These are phyloP conservation scores for Cicer pinnatifidum DNA, from an alignment of 306 rosid species.

Conservation along the genomic window DNA sequence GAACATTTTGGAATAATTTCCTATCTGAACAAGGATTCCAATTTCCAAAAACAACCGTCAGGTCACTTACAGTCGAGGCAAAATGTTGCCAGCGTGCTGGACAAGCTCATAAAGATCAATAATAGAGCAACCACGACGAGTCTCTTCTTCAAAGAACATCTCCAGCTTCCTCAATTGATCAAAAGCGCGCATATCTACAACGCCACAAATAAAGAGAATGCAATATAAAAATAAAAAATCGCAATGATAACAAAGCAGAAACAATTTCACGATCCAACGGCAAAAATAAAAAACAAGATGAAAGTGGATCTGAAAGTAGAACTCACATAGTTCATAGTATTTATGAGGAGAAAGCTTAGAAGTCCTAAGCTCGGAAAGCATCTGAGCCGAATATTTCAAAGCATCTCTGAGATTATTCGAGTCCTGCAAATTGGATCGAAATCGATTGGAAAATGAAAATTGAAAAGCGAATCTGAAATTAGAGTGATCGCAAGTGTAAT, in stretches of 20 bases:
- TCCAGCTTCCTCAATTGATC: constrained; percentile 94
- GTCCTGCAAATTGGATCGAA: constrained; percentile 58
- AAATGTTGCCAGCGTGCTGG: constrained; percentile 96
- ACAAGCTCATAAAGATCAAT: constrained; percentile 96
- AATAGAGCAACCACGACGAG: constrained; percentile 96
- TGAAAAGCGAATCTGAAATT: constrained; percentile 23
- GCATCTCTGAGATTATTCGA: constrained; percentile 96
- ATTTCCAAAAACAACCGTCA: background rate
- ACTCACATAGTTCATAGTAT: constrained; percentile 92
- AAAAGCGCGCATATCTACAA: constrained; percentile 94
- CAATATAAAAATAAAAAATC: constrained; percentile 38
- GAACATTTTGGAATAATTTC: background rate
- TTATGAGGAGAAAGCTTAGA: constrained; percentile 98
- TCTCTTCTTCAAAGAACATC: constrained; percentile 95
- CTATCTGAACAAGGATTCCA: background rate
- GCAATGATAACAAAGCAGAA: constrained; percentile 2
- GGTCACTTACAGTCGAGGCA: constrained; percentile 84
- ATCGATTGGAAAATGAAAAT: constrained; percentile 15
- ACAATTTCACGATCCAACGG: constrained; percentile 37
- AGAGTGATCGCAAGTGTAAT: constrained; percentile 19
- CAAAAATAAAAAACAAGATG: background rate
- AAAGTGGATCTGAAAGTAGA: constrained; percentile 46
- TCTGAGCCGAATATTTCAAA: constrained; percentile 93
- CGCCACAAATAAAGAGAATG: background rate
- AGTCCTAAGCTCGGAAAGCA: constrained; percentile 97